These are phyloP conservation scores for Sesbania bispinosa DNA, from an alignment of 306 rosid genomes.

Conservation along the genomic window DNA sequence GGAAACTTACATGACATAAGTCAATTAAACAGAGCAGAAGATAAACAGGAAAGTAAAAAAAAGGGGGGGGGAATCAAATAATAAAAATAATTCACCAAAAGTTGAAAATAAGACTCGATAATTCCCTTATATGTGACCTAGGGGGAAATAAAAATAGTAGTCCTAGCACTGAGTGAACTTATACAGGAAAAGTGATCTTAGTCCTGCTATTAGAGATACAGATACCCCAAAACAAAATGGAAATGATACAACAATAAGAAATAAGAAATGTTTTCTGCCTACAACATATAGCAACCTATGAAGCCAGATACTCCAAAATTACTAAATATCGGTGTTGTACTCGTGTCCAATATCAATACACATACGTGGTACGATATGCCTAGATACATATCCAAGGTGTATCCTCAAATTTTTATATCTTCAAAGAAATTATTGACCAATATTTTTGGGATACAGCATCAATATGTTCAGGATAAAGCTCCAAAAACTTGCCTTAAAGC, in stretches of 20 bases:
- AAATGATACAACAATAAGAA: conserved; percentile 3
- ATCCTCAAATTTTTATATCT: no score
- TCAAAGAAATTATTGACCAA: no score
- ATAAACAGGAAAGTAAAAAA: neutral
- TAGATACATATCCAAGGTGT: no score
- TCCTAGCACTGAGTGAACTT: neutral
- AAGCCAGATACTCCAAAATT: no score
- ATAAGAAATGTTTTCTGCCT: neutral
- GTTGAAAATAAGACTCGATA: conserved; percentile 11
- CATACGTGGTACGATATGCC: no score
- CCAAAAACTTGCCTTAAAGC: no score
- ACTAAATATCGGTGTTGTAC: no score
- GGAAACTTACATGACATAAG: neutral
- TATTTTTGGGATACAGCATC: no score
- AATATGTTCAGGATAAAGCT: no score
- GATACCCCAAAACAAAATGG: neutral
- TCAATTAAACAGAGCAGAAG: neutral
- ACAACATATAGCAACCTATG: no score
- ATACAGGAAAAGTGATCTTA: neutral
- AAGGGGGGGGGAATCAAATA: neutral
- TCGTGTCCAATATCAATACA: no score
- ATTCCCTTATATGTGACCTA: neutral
- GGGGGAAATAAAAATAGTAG: neutral
- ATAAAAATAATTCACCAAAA: neutral
- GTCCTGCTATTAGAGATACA: neutral